phyloP scores from a whole-genome alignment of 176 grass and related monocot species.

The Zoysia pacifica region DNA sequence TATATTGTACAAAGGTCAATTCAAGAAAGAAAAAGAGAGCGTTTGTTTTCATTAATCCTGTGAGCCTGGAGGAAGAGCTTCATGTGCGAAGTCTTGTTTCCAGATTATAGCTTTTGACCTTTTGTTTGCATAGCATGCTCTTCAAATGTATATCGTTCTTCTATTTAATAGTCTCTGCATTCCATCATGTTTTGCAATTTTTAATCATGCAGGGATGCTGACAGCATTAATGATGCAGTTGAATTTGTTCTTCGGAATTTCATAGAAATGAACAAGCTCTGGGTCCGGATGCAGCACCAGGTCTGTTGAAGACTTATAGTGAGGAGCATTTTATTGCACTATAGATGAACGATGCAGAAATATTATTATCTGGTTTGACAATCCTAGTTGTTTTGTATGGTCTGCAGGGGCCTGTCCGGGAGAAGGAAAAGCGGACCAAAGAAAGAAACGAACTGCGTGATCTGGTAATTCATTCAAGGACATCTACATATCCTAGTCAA shows the following conservation, averaged over 20 bases:
- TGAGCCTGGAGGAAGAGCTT: no score
- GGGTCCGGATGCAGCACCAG: slow-evolving; percentile 99
- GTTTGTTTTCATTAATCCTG: no score
- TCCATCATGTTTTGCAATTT: slow-evolving; percentile 28
- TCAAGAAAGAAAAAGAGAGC: no score
- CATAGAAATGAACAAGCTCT: slow-evolving; percentile 99
- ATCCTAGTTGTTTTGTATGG: slow-evolving; percentile 47
- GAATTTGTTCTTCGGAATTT: slow-evolving; percentile 99
- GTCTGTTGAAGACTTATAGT: slow-evolving; percentile 40
- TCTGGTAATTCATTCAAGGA: slow-evolving; percentile 63
- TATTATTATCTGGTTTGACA: slow-evolving; percentile 23
- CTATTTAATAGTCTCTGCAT: neutral
- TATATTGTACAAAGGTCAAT: no score
- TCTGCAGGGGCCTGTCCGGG: slow-evolving; percentile 77
- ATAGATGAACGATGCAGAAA: neutral
- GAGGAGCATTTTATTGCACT: neutral
- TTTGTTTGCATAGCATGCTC: slow-evolving; percentile 1
- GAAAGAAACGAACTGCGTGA: slow-evolving; percentile 96
- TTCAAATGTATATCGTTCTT: slow-evolving; percentile 20
- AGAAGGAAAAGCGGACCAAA: slow-evolving; percentile 90
- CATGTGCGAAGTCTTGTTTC: no score
- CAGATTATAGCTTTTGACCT: neutral
- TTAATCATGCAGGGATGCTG: slow-evolving; percentile 61
- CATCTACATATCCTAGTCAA: slow-evolving; percentile 27
- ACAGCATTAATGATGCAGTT: slow-evolving; percentile 88